Base-by-base conservation (phyloP, 805 yeast species). In the Saccharomycopsis oosterbeekiorum region DNA sequence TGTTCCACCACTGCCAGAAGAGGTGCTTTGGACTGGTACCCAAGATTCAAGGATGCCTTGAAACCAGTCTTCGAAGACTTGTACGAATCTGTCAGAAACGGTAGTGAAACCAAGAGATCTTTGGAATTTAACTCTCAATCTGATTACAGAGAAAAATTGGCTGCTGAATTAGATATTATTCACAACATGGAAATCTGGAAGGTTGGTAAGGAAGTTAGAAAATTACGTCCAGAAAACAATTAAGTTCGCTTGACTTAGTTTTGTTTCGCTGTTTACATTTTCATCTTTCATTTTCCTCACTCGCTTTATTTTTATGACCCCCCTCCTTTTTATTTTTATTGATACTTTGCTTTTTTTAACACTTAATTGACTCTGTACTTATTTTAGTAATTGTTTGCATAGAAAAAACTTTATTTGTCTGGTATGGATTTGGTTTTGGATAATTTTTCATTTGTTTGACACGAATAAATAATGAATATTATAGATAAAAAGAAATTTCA, bases 1-100 rank as follows among this genome's bases (percentile, higher is more conserved):
- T 94, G 99, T 82, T 94, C 99, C 70, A 94, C 99, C 75, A 94
- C 99, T 70, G 99, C 99, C 73, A 91, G 98, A 85, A 90, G 99
- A 83, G 99, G 99, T 85, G 99, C 99, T 76, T 85, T 94, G 73
- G 99, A 94, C 84, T 94, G 99, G 99, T 93, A 94, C 84, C 98
- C 98, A 79, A 82, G 88, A 79, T 94, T 94, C 91, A 92, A 92
- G 85, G 93, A 89, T 70, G 97, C 97, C 74, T 84, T 94, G 80
- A 94, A 94, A 84, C 98, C 99, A 73, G 97, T 94, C 64, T 94
- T 94, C 85, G 84, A 88, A 79, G 96, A 94, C 75, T 84, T 94
- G 74, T 94, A 94, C 84, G 90, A 86, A 76, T 85, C 96, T 65
- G 97, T 91, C 72, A 88, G 85, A 84, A 89, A 89, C 79, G 99